Conservation (phyloP, 495 filamentous ascomycete species). For the Lasiosphaeria ovina region DNA sequence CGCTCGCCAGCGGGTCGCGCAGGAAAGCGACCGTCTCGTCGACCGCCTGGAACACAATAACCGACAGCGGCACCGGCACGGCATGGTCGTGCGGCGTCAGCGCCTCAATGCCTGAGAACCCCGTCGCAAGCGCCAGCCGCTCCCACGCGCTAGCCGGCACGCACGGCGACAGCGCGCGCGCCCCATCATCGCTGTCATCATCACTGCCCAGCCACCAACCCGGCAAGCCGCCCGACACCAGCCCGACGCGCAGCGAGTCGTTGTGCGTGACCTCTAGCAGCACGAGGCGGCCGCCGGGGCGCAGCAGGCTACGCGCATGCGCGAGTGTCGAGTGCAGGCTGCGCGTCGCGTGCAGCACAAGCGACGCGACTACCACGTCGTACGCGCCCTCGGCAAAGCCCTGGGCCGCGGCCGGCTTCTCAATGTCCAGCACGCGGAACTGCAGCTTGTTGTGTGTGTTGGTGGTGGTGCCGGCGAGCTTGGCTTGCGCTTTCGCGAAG, state of each 20-base stretch:
- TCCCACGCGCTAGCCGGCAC: slow-evolving; percentile 40
- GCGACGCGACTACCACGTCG: slow-evolving; percentile 49
- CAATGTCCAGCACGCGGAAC: slow-evolving; percentile 48
- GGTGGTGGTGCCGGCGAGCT: slow-evolving; percentile 23
- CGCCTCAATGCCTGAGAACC: slow-evolving; percentile 51
- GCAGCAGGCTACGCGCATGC: slow-evolving; percentile 45
- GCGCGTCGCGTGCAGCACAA: slow-evolving; percentile 49
- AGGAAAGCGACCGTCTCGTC: slow-evolving; percentile 29
- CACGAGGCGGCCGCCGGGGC: slow-evolving; percentile 54
- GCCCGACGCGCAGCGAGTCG: slow-evolving; percentile 27
- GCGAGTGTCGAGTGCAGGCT: slow-evolving; percentile 37
- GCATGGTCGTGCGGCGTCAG: slow-evolving; percentile 20
- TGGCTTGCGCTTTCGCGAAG: slow-evolving; percentile 34
- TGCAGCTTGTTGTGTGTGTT: slow-evolving; percentile 26
- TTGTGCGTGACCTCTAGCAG: slow-evolving; percentile 46
- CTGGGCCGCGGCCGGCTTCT: slow-evolving; percentile 39
- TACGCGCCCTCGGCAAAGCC: slow-evolving; percentile 42
- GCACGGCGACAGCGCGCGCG: slow-evolving; percentile 36
- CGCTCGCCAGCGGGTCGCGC: slow-evolving; percentile 4
- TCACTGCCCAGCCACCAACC: slow-evolving; percentile 54
- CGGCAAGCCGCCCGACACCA: slow-evolving; percentile 42
- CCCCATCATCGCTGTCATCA: slow-evolving; percentile 21
- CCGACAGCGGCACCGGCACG: slow-evolving; percentile 34
- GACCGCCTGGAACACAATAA: slow-evolving; percentile 46
- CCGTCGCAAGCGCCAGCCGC: slow-evolving; percentile 30